Conservation (phyloP, 1,139 yeast genomes). For the Blastobotrys persicus region DNA sequence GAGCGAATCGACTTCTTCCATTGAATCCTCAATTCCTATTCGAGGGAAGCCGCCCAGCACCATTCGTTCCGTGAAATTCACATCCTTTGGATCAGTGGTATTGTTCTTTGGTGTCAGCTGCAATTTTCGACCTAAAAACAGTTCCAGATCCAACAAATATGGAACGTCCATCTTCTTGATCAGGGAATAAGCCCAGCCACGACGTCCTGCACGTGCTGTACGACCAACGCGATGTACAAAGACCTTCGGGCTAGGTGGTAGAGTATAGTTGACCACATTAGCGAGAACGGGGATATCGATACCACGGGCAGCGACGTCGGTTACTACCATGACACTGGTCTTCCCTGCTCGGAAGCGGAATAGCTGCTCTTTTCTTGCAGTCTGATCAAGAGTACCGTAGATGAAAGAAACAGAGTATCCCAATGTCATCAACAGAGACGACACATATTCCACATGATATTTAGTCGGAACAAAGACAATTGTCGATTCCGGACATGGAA, state of each 20-base stretch:
- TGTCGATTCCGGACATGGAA: constrained; percentile 84
- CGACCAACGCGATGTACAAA: constrained; percentile 98
- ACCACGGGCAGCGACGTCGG: constrained; percentile 99
- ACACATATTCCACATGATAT: constrained; percentile 93
- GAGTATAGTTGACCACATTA: constrained; percentile 83
- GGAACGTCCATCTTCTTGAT: constrained; percentile 85
- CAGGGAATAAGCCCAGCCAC: constrained; percentile 96
- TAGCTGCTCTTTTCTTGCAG: constrained; percentile 88
- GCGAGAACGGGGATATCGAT: constrained; percentile 96
- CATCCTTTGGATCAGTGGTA: constrained; percentile 37
- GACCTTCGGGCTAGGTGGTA: constrained; percentile 90
- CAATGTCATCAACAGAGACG: constrained; percentile 63
- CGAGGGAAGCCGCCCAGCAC: constrained; percentile 86
- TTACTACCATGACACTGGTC: constrained; percentile 82
- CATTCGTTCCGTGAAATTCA: constrained; percentile 72
- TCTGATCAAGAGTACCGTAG: constrained; percentile 93
- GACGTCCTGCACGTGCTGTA: constrained; percentile 98
- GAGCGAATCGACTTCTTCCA: constrained; percentile 67
- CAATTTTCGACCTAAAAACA: constrained; percentile 83
- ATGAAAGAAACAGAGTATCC: constrained; percentile 88
- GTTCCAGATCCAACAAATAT: constrained; percentile 82
- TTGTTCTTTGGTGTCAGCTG: constrained; percentile 45
- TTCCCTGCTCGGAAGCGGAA: constrained; percentile 81
- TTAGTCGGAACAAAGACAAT: constrained; percentile 94
- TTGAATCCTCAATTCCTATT: constrained; percentile 61